A percentile compares a stretch with the other conserved stretches of the same genome.
Conservation (phyloP, 306 rosid species). For the Quercus berberidifolia region DNA sequence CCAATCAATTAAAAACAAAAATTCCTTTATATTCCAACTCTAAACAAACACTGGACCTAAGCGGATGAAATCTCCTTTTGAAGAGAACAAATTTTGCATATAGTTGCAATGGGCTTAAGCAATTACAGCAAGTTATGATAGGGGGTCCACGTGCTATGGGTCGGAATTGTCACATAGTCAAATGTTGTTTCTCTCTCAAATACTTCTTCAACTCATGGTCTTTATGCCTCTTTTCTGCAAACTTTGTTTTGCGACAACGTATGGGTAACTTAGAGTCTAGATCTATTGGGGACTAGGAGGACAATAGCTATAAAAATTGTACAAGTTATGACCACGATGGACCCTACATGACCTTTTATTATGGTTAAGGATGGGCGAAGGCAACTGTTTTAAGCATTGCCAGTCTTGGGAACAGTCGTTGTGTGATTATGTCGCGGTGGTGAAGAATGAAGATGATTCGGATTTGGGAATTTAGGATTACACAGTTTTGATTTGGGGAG, state of each 20-base stretch:
- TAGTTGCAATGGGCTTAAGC: constrained; percentile 50
- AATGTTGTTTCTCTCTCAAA: constrained; percentile 39
- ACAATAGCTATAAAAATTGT: constrained; percentile 30
- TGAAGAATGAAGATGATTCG: too few species aligned
- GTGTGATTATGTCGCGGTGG: too few species aligned
- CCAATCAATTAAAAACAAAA: too few species aligned
- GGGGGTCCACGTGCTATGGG: constrained; percentile 95
- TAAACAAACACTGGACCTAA: constrained; percentile 71
- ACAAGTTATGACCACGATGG: constrained; percentile 34
- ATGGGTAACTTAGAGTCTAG: constrained; percentile 30
- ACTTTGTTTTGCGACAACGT: constrained; percentile 36
- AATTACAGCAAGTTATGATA: constrained; percentile 63
- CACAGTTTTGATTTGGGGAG: too few species aligned
- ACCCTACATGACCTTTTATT: constrained; percentile 24
- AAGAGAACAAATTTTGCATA: constrained; percentile 75
- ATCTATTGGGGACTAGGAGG: constrained; percentile 45
- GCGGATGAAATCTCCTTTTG: constrained; percentile 47
- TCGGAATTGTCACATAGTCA: constrained; percentile 51
- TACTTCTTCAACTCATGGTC: constrained; percentile 36
- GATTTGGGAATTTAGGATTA: too few species aligned
- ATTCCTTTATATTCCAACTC: constrained; percentile 20
- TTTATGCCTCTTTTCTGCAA: constrained; percentile 38
- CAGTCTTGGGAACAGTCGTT: constrained; percentile 28
- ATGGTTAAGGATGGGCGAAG: constrained; percentile 28
- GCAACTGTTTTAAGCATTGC: constrained; percentile 45